Evolutionary conservation across 257 asterid genomes (phyloP).

Genomic region (Solanum appendiculatum): DNA sequence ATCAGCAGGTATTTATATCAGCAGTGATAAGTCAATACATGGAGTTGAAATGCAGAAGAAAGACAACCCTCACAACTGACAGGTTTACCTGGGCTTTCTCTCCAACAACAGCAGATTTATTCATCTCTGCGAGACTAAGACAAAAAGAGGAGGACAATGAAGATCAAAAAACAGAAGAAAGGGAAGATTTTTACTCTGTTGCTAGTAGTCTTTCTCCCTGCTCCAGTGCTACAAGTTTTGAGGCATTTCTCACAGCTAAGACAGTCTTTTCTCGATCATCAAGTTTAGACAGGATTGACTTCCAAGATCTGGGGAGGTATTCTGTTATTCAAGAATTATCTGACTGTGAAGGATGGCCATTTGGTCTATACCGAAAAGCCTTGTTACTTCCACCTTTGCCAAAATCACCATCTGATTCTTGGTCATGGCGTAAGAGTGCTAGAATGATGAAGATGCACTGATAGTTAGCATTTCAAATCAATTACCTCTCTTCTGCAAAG

Average conservation of each 20-base stretch:
- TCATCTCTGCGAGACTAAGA: slow-evolving; percentile 1
- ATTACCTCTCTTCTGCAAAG: not conserved
- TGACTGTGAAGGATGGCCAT: slow-evolving; percentile 76
- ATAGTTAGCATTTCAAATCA: not conserved
- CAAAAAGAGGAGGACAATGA: slow-evolving; percentile 2
- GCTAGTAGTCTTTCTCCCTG: slow-evolving; percentile 39
- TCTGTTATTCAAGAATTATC: slow-evolving; percentile 35
- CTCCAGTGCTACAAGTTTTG: slow-evolving; percentile 37
- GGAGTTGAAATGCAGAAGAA: slow-evolving; percentile 54
- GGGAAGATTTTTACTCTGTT: slow-evolving; percentile 29
- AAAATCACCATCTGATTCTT: slow-evolving; percentile 72
- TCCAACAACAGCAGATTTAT: slow-evolving; percentile 26
- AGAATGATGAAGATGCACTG: not conserved
- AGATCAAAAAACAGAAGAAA: slow-evolving; percentile 11
- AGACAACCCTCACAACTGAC: slow-evolving; percentile 16
- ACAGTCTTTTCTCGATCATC: slow-evolving; percentile 45
- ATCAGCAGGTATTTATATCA: slow-evolving; percentile 57
- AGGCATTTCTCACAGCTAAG: slow-evolving; percentile 42
- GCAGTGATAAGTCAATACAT: slow-evolving; percentile 53
- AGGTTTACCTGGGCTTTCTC: slow-evolving; percentile 44
- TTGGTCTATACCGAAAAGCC: slow-evolving; percentile 65
- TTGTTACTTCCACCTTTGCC: slow-evolving; percentile 79
- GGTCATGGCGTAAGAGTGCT: slow-evolving; percentile 58
- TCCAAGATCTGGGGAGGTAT: slow-evolving; percentile 17
- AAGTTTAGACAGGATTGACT: slow-evolving; percentile 50